Percentiles rank a stretch among this genome's conserved stretches.
Evolutionary conservation across 2,329 filamentous ascomycete species (phyloP).

Genomic region (Fusarium annulatum): DNA sequence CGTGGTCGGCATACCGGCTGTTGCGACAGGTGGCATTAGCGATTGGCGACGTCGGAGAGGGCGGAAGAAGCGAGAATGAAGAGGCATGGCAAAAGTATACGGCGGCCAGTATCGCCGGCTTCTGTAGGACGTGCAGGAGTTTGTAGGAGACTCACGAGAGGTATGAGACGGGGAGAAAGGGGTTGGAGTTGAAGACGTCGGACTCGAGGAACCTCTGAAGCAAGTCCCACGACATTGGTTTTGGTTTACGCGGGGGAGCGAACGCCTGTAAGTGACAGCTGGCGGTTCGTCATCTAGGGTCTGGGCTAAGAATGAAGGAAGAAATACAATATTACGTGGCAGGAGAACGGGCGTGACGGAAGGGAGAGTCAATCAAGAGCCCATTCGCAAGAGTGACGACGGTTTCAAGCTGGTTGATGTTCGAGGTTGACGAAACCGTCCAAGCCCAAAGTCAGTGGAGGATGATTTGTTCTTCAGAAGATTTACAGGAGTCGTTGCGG

Average conservation of each 20-base stretch:
- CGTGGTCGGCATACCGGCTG: constrained; percentile 89
- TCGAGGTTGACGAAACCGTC: constrained; percentile 24
- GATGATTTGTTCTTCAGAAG: constrained; percentile 14
- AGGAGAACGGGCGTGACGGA: neutral
- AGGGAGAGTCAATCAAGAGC: constrained; percentile 25
- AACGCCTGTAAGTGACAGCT: constrained; percentile 46
- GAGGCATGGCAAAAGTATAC: neutral
- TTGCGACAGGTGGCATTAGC: constrained; percentile 45
- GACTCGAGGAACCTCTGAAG: constrained; percentile 91
- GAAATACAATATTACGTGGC: neutral
- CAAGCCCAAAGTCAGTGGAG: neutral
- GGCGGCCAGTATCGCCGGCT: neutral
- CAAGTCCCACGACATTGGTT: constrained; percentile 83
- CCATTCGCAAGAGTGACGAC: constrained; percentile 25
- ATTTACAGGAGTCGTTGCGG: constrained; percentile 38
- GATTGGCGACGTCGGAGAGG: constrained; percentile 34
- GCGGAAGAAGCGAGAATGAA: constrained; percentile 14
- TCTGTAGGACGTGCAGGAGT: neutral
- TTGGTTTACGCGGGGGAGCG: constrained; percentile 56
- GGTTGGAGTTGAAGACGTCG: constrained; percentile 93
- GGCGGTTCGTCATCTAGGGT: constrained; percentile 54
- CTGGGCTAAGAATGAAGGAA: constrained; percentile 26
- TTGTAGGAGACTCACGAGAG: constrained; percentile 73
- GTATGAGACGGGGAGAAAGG: constrained; percentile 88
- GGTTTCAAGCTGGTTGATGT: constrained; percentile 24